phyloP scores from a whole-genome alignment of 2,329 filamentous ascomycete genomes.

The Curvularia sp. region DNA sequence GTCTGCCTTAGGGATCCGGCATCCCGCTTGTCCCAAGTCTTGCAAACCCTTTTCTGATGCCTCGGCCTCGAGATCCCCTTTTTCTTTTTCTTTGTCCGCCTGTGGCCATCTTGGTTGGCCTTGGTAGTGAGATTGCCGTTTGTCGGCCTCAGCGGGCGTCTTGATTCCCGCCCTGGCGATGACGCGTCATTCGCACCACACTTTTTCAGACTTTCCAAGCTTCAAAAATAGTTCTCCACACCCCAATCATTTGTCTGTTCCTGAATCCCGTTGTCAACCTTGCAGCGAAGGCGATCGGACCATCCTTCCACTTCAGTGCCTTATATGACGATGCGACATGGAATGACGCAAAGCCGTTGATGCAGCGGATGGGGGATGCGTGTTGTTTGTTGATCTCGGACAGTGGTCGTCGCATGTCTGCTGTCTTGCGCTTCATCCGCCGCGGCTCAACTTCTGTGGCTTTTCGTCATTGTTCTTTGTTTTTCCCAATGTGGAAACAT shows the following conservation, averaged over 20 bases:
- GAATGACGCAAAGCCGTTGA: conserved; percentile 8
- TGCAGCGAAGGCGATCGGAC: not conserved
- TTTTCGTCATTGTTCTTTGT: not conserved
- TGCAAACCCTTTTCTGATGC: not conserved
- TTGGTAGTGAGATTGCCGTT: not conserved
- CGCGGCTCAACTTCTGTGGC: not conserved
- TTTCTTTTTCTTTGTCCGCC: not conserved
- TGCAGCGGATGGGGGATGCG: conserved; percentile 1
- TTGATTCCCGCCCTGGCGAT: conserved; percentile 7
- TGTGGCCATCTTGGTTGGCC: not conserved
- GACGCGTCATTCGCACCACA: conserved; percentile 16
- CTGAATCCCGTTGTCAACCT: not conserved
- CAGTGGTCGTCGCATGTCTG: not conserved
- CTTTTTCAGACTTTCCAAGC: conserved; percentile 10
- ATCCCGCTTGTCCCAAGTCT: not conserved
- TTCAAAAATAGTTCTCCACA: not conserved
- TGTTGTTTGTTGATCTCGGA: conserved; percentile 12
- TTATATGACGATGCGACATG: conserved; percentile 13
- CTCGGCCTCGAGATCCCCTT: not conserved
- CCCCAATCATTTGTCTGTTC: not conserved
- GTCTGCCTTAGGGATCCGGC: conserved; percentile 2
- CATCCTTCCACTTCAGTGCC: not conserved
- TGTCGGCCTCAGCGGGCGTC: not conserved
- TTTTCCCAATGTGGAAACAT: not conserved
- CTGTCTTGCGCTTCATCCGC: not conserved